Conservation (phyloP, 1,139 yeast species). For the Pneumocystis wakefieldiae region DNA sequence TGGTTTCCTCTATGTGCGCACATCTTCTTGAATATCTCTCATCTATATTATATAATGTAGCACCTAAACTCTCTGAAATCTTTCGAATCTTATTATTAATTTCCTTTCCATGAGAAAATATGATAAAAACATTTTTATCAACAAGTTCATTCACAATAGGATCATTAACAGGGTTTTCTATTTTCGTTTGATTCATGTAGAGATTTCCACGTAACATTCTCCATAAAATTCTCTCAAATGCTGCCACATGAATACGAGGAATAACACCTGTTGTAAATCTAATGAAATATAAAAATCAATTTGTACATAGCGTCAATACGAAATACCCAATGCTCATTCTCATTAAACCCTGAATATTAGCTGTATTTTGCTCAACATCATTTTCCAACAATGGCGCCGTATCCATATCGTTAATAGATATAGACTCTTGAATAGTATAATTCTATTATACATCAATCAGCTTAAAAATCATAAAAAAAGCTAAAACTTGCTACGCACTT, state of each 20-base stretch:
- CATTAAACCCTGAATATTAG: neutral
- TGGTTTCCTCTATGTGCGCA: constrained; percentile 43
- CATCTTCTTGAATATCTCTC: constrained; percentile 43
- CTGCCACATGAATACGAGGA: constrained; percentile 49
- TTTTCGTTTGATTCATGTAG: constrained; percentile 54
- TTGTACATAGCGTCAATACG: neutral
- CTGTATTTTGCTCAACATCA: constrained; percentile 16
- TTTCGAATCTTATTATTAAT: constrained; percentile 52
- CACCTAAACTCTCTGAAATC: constrained; percentile 75
- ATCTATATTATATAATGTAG: constrained; percentile 52
- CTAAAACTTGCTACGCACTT: constrained; percentile 7
- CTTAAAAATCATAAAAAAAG: neutral
- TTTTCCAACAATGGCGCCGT: constrained; percentile 23
- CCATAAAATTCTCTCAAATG: constrained; percentile 83
- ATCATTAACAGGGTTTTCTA: constrained; percentile 44
- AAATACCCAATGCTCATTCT: neutral
- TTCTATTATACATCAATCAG: constrained; percentile 17
- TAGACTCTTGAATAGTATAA: constrained; percentile 18
- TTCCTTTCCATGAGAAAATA: constrained; percentile 75
- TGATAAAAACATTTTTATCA: constrained; percentile 62
- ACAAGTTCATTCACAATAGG: constrained; percentile 34
- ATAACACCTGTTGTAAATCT: constrained; percentile 75
- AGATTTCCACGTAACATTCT: constrained; percentile 82
- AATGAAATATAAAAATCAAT: constrained; percentile 16
- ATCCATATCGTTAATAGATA: constrained; percentile 22